A percentile compares a stretch with the other conserved stretches of the same genome.
These are phyloP conservation scores for Gossypium thurberi DNA, from an alignment of 345 rosid genomes.

Conservation along the genomic window DNA sequence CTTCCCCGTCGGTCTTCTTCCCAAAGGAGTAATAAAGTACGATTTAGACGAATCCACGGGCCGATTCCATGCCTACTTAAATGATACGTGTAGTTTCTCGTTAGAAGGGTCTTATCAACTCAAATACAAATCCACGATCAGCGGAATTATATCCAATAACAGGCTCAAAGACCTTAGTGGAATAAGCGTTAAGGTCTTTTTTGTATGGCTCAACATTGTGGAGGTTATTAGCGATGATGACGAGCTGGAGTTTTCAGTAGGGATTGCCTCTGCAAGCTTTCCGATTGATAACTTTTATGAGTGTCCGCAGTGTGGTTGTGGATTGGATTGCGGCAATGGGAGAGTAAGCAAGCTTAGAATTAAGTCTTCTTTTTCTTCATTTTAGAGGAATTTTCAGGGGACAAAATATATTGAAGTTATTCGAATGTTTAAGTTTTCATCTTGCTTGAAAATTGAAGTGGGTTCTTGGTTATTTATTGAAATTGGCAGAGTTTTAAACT, in stretches of 20 bases:
- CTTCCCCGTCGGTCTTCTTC: constrained; percentile 83
- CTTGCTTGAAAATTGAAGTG: not conserved
- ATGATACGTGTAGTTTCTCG: constrained; percentile 73
- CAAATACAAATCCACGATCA: constrained; percentile 63
- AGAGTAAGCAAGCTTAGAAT: constrained; percentile 31
- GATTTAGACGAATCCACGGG: constrained; percentile 64
- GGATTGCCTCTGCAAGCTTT: constrained; percentile 81
- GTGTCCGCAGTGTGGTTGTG: constrained; percentile 95
- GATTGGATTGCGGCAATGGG: constrained; percentile 53
- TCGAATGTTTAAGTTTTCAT: not conserved
- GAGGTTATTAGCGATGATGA: constrained; percentile 63
- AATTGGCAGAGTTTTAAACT: constrained; percentile 3
- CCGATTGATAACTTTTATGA: constrained; percentile 66
- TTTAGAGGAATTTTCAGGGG: constrained; percentile 19
- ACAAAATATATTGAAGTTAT: not conserved
- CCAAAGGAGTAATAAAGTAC: constrained; percentile 54
- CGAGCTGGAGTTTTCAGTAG: constrained; percentile 75
- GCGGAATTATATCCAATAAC: constrained; percentile 61
- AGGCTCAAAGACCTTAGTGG: constrained; percentile 58
- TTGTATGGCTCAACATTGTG: constrained; percentile 85
- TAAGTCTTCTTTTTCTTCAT: constrained; percentile 47
- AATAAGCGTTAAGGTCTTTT: constrained; percentile 78
- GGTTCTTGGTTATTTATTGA: not conserved
- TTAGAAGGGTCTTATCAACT: constrained; percentile 84
- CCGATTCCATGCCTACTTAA: constrained; percentile 47